phyloP scores from a whole-genome alignment of 129 eudicot species.

The Oenanthe sinensis region DNA sequence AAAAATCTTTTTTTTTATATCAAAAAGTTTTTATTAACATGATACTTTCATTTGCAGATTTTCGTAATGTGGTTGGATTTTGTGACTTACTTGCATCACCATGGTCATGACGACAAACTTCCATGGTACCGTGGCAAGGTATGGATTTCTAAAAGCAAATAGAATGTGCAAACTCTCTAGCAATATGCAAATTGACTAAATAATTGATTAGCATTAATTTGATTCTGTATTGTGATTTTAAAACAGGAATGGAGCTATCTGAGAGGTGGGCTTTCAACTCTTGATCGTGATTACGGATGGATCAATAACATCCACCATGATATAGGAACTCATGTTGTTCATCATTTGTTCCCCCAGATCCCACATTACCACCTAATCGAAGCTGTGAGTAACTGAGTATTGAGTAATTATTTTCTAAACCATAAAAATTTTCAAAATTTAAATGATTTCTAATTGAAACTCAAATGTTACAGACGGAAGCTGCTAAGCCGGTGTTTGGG shows the following conservation, averaged over 20 bases:
- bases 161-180: not conserved
- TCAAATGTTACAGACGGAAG: conserved; percentile 17
- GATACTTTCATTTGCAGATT: conserved; percentile 35
- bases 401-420: not conserved
- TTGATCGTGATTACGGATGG: conserved; percentile 97
- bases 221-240: too few species aligned
- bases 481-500: conserved; percentile 24
- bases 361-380: conserved; percentile 89
- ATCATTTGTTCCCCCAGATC: conserved; percentile 98
- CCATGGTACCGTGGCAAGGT: conserved; percentile 99
- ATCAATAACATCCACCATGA: conserved; percentile 96
- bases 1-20: too few species aligned
- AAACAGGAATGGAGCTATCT: conserved; percentile 94
- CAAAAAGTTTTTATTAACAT: not conserved
- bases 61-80: conserved; percentile 80
- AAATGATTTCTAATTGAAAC: not conserved
- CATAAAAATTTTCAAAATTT: not conserved
- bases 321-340: conserved; percentile 92
- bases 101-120: conserved; percentile 86
- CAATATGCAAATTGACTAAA: not conserved
- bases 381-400: conserved; percentile 46
- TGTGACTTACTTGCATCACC: conserved; percentile 93
- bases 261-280: conserved; percentile 92
- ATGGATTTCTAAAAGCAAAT: not conserved
- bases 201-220: not conserved